Conservation (phyloP, 331 rosid genomes). For the Cydonia oblonga region DNA sequence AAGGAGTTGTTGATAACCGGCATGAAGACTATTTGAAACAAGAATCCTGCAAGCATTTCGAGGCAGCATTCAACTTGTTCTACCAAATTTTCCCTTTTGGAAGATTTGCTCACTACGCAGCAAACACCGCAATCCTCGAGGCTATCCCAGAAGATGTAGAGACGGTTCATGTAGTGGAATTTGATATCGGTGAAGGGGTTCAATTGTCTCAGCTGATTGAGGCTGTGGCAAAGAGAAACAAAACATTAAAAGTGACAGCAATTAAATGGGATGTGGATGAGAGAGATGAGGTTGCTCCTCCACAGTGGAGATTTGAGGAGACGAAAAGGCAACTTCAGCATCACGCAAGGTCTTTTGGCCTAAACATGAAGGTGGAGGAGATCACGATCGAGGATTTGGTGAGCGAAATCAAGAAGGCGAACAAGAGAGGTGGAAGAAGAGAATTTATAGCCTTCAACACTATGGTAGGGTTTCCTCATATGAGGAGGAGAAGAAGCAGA, state of each 20-base stretch:
- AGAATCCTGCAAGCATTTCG: slow-evolving; percentile 34
- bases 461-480: slow-evolving; percentile 36
- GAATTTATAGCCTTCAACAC: slow-evolving; percentile 45
- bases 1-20: not conserved
- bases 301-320: slow-evolving; percentile 29
- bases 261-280: slow-evolving; percentile 25
- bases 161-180: slow-evolving; percentile 39
- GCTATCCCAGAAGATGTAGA: slow-evolving; percentile 33
- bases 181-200: slow-evolving; percentile 34
- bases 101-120: slow-evolving; percentile 40
- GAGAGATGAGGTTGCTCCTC: not conserved
- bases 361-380: slow-evolving; percentile 45
- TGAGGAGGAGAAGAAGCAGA: slow-evolving; percentile 30
- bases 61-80: slow-evolving; percentile 21
- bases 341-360: slow-evolving; percentile 32
- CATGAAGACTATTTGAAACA: slow-evolving; percentile 29
- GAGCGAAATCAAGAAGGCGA: slow-evolving; percentile 25
- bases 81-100: slow-evolving; percentile 45
- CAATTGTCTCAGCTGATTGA: slow-evolving; percentile 44
- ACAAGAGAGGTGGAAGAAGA: slow-evolving; percentile 18
- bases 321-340: slow-evolving; percentile 24
- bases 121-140: slow-evolving; percentile 40
- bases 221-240: slow-evolving; percentile 20
- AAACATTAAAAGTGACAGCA: slow-evolving; percentile 37
- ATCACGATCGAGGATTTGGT: slow-evolving; percentile 31